These are phyloP conservation scores for Leptodermis oblonga DNA, from an alignment of 257 asterid species.

Conservation along the genomic window DNA sequence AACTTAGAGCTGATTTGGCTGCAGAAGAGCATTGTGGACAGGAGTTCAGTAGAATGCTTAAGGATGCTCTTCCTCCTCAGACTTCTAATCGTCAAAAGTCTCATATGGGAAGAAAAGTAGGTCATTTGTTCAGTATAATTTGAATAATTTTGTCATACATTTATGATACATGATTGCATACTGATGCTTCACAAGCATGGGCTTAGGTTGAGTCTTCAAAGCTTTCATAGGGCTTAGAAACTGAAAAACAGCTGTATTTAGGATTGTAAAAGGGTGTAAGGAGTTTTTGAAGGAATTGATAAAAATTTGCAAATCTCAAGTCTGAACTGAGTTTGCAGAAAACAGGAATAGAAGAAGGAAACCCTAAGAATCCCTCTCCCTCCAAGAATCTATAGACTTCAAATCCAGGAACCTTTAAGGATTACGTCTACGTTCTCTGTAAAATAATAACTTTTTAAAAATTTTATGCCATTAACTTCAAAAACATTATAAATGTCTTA, in stretches of 20 bases:
- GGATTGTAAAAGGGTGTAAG: no score
- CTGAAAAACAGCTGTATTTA: not conserved
- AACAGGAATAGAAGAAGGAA: not conserved
- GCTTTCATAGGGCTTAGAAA: not conserved
- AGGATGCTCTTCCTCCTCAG: slow-evolving; percentile 61
- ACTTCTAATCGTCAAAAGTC: slow-evolving; percentile 43
- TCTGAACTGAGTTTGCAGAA: not conserved
- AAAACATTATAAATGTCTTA: no score
- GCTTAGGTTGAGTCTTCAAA: not conserved
- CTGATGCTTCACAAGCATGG: not conserved
- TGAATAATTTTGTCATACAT: not conserved
- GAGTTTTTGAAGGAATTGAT: no score
- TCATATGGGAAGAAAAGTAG: slow-evolving; percentile 67
- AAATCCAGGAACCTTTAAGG: not conserved
- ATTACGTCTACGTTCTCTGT: not conserved
- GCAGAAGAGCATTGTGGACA: slow-evolving; percentile 72
- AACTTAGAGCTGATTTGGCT: slow-evolving; percentile 79
- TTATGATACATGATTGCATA: not conserved
- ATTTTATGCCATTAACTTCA: no score
- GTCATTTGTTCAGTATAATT: slow-evolving; percentile 14
- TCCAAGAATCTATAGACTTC: not conserved
- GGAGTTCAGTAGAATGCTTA: slow-evolving; percentile 69
- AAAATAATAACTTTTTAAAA: no score
- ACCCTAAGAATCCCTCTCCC: not conserved
- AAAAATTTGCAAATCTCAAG: not conserved